Base-by-base conservation (phyloP, 2,329 filamentous ascomycete genomes). In the Blumeria hordei region DNA sequence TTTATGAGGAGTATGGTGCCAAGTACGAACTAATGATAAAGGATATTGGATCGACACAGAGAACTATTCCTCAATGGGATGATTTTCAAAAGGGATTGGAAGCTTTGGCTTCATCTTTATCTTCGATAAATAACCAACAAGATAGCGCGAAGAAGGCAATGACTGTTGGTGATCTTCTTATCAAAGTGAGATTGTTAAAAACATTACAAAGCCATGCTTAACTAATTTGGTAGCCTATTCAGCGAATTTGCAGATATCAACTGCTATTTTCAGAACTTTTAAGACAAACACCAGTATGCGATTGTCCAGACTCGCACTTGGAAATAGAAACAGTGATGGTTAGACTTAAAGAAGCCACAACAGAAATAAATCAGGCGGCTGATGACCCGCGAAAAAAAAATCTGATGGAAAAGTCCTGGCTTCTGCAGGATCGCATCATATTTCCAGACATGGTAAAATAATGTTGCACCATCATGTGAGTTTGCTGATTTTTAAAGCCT, bases 1-100 rank as follows among this genome's bases (percentile, higher is more conserved):
- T 83, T 53, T 98, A 98, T 65, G 85, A 94, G 68, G 85, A 94
- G 62, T 98, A 94, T 65, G 85, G 85, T 37, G 83, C 84, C 54
- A 90, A 90, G 64, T 94, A 92, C 67, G 86, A 93, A 60, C 74
- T 87, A 60, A 84, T 95, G 72, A 79, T 83, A 50, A 80, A 83
- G 59, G 86, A 94, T 59, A 70, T 93, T 37, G 77, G 80, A 36
- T 74, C 80, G 32, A 74, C 82, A 14, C 78, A 84, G 58, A 76
- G 80, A 57, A 76, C 75, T 6, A 75, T 85, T 60, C 78, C 79
- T 28, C 75, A 83, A 53, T 94, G 86, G 85, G 75, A 81, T 47
- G 75, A 77, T 5, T 90, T 88, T 64, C 88, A 94, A 63, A 82
- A 78, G 63, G 92, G 90, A 0, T 77, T 95, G 1, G 90, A 96